A percentile compares a stretch with the other conserved stretches of the same genome.
Evolutionary conservation across 2,329 filamentous ascomycete genomes (phyloP).

Genomic region (Penicillium sp.): DNA sequence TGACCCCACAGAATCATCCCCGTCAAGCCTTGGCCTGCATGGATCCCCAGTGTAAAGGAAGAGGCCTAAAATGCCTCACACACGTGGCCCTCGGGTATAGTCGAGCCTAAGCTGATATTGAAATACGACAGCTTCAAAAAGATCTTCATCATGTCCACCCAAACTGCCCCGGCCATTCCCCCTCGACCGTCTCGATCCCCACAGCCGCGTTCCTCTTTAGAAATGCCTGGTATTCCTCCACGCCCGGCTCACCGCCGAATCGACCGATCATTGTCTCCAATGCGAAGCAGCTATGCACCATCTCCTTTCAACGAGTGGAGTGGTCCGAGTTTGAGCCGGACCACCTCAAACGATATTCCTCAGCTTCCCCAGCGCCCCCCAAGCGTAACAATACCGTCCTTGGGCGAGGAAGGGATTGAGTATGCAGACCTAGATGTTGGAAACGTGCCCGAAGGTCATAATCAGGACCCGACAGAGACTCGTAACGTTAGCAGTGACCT

Average conservation of each 20-base stretch:
- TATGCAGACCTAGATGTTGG: constrained; percentile 66
- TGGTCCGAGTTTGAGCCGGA: constrained; percentile 37
- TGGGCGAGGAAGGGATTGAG: constrained; percentile 88
- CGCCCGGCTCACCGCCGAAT: constrained; percentile 67
- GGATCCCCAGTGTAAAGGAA: neutral
- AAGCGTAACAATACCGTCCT: constrained; percentile 78
- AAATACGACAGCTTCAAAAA: constrained; percentile 15
- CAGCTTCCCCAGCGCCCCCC: constrained; percentile 61
- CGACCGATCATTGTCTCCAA: constrained; percentile 76
- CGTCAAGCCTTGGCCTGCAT: neutral
- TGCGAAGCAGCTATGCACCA: constrained; percentile 75
- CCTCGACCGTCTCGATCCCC: constrained; percentile 61
- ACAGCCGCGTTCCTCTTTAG: constrained; percentile 47
- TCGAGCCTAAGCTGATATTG: constrained; percentile 18
- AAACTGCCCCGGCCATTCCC: constrained; percentile 59
- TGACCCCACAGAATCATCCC: neutral
- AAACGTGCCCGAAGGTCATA: constrained; percentile 44
- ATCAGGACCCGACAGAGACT: constrained; percentile 66
- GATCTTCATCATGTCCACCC: constrained; percentile 38
- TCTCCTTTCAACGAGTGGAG: constrained; percentile 78
- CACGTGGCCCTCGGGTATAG: constrained; percentile 11
- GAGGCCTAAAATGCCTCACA: constrained; percentile 7
- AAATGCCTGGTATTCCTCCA: constrained; percentile 73
- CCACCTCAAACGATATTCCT: constrained; percentile 39
- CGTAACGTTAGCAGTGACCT: constrained; percentile 77